Conservation (phyloP, 768 basidiomycete species). For the Cystobasidium onofrii region DNA sequence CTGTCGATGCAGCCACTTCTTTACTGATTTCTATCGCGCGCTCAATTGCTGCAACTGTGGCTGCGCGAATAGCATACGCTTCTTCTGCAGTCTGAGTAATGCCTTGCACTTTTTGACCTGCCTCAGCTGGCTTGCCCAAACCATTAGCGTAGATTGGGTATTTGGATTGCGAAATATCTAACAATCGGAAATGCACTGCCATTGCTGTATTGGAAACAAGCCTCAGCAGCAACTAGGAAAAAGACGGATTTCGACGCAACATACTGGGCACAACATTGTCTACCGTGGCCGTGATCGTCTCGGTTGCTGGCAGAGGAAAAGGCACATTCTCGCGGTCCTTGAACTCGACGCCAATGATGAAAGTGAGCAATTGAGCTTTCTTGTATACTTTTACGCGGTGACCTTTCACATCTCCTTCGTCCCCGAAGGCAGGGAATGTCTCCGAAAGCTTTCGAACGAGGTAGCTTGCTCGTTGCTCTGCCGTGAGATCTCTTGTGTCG, state of each 20-base stretch:
- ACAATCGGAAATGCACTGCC: constrained; percentile 23
- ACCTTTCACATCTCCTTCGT: constrained; percentile 28
- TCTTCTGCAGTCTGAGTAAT: constrained; percentile 18
- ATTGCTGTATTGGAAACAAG: constrained; percentile 11
- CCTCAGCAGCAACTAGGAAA: neutral
- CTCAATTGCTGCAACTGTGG: constrained; percentile 28
- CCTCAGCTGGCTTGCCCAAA: constrained; percentile 3
- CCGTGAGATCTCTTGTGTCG: neutral
- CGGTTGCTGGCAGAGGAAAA: constrained; percentile 29
- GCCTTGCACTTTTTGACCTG: constrained; percentile 6
- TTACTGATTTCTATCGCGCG: constrained; percentile 1
- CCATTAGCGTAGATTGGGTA: constrained; percentile 26
- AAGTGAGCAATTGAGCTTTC: constrained; percentile 31
- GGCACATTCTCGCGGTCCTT: neutral
- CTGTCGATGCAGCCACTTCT: constrained; percentile 5
- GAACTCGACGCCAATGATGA: constrained; percentile 23
- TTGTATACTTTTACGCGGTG: constrained; percentile 32
- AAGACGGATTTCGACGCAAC: neutral
- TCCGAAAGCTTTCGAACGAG: neutral
- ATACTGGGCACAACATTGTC: constrained; percentile 34
- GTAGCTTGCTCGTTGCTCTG: constrained; percentile 11
- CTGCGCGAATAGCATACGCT: constrained; percentile 33
- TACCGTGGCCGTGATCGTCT: constrained; percentile 12
- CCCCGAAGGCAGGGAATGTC: constrained; percentile 31
- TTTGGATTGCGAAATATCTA: constrained; percentile 9